Conservation (phyloP, 2,329 filamentous ascomycete species). For the Pestalotiopsis sp. region DNA sequence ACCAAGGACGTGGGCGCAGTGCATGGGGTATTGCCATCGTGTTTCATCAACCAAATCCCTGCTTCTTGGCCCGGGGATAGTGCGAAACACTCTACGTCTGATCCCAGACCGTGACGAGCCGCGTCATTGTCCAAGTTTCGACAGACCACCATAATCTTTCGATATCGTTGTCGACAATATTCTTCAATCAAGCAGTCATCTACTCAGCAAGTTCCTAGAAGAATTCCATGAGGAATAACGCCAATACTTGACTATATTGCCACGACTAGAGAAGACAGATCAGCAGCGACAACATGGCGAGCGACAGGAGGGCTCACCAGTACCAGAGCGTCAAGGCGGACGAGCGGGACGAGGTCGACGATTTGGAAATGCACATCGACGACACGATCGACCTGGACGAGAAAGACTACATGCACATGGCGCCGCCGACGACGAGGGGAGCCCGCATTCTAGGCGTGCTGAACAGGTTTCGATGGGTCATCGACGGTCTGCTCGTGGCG, state of each 20-base stretch:
- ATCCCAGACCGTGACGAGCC: background rate
- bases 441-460: constrained; percentile 21
- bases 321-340: constrained; percentile 23
- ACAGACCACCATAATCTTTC: background rate
- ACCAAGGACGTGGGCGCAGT: background rate
- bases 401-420: constrained; percentile 29
- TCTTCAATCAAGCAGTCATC: background rate
- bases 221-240: background rate
- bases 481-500: constrained; percentile 38
- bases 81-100: constrained; percentile 5
- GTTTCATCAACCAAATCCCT: constrained; percentile 3
- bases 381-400: constrained; percentile 31
- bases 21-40: background rate
- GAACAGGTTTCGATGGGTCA: constrained; percentile 29
- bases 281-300: background rate
- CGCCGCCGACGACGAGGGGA: constrained; percentile 15
- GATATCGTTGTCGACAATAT: background rate
- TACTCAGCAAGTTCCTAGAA: background rate
- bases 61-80: background rate
- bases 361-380: constrained; percentile 27
- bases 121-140: background rate
- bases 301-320: background rate
- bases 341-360: constrained; percentile 22
- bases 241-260: background rate
- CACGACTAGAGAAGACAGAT: background rate